These are phyloP conservation scores for Vitis riparia DNA, from an alignment of 164 flowering plant genomes.

Conservation along the genomic window DNA sequence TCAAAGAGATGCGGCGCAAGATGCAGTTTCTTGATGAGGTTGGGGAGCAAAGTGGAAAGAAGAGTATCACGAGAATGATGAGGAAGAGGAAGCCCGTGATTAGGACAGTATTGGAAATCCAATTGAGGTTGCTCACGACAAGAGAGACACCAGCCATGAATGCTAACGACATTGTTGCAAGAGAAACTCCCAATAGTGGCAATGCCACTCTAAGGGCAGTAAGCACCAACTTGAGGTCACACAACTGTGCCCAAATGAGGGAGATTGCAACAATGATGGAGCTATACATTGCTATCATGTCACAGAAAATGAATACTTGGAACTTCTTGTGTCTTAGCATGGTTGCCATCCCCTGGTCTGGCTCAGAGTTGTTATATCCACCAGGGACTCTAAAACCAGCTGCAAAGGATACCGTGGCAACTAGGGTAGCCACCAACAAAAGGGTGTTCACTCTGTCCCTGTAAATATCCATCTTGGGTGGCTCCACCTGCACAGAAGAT, in stretches of 20 bases:
- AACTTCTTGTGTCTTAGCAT: conserved; percentile 3
- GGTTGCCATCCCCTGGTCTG: conserved; percentile 11
- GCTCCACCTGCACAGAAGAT: not conserved
- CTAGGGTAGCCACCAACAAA: conserved; percentile 22
- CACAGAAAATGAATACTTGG: conserved; percentile 2
- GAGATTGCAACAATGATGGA: conserved; percentile 3
- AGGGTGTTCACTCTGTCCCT: not conserved
- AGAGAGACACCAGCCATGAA: conserved; percentile 25
- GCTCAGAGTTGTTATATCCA: conserved; percentile 7
- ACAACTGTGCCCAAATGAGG: conserved; percentile 17
- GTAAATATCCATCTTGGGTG: conserved; percentile 5
- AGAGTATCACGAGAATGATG: not conserved
- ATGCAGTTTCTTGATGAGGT: conserved; percentile 2
- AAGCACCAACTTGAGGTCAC: conserved; percentile 3
- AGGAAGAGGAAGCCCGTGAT: conserved; percentile 16
- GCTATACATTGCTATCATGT: conserved; percentile 13
- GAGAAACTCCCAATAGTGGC: conserved; percentile 23
- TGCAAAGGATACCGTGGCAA: conserved; percentile 22
- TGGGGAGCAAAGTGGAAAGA: conserved; percentile 22
- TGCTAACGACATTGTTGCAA: conserved; percentile 26
- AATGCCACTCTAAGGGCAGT: conserved; percentile 15
- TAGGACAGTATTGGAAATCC: conserved; percentile 19
- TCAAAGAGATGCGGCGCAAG: conserved; percentile 8
- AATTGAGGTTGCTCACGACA: conserved; percentile 13
- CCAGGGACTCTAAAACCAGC: not conserved